Conservation (phyloP, 2,329 filamentous ascomycete genomes). For the Xylariomycetidae sp. region DNA sequence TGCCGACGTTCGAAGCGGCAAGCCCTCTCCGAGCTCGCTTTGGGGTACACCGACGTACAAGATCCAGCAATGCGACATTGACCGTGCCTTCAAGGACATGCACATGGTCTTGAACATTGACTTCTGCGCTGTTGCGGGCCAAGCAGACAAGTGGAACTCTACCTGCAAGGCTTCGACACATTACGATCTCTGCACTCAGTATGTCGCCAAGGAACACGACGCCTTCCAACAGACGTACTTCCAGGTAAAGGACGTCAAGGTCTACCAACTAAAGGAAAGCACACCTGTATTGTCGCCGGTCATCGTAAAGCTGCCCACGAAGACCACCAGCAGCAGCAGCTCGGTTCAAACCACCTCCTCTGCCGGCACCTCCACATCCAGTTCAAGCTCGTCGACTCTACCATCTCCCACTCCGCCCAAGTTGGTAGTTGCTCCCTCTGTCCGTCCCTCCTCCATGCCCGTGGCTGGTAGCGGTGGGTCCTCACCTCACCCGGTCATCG, state of each 20-base stretch:
- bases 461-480: too few relatives aligned
- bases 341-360: constrained; percentile 4
- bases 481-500: too few relatives aligned
- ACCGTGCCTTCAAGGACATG: constrained; percentile 22
- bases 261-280: constrained; percentile 6
- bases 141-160: constrained; percentile 14
- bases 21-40: constrained; percentile 15
- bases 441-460: not conserved
- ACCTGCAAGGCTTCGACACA: constrained; percentile 16
- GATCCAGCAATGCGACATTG: constrained; percentile 21
- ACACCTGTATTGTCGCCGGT: not conserved
- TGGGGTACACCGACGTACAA: constrained; percentile 23
- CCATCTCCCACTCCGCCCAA: not conserved
- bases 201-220: constrained; percentile 13
- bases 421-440: not conserved
- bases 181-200: constrained; percentile 11
- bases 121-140: constrained; percentile 14
- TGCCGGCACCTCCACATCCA: not conserved
- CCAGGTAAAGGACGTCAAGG: constrained; percentile 17
- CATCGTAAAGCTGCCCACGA: not conserved
- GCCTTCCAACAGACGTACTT: constrained; percentile 15
- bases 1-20: constrained; percentile 47
- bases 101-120: constrained; percentile 22
- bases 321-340: constrained; percentile 1
- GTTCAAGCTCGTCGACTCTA: not conserved